These are phyloP conservation scores for Ganoderma sinense DNA, from an alignment of 1,284 basidiomycete species.

Conservation along the genomic window DNA sequence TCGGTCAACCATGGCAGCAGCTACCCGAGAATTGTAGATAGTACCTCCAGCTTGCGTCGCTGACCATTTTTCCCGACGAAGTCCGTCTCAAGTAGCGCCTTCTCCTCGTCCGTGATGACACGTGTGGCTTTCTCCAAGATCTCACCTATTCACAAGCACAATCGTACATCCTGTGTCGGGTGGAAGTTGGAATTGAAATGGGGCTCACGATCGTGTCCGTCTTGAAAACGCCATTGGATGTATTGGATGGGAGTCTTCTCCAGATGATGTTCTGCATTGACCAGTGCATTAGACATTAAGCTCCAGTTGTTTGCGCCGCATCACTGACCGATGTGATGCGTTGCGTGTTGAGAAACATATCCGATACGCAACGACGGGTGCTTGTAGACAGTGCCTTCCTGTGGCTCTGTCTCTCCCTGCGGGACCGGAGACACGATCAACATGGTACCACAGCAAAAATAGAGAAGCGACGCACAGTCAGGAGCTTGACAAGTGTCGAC, in stretches of 20 bases:
- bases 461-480: constrained; percentile 66
- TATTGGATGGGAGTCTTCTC: constrained; percentile 97
- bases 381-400: constrained; percentile 94
- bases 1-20: constrained; percentile 10
- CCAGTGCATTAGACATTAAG: constrained; percentile 14
- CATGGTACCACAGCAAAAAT: constrained; percentile 8
- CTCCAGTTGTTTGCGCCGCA: neutral
- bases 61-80: constrained; percentile 95
- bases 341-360: constrained; percentile 98
- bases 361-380: constrained; percentile 96
- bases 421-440: constrained; percentile 17
- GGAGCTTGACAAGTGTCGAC: constrained; percentile 96
- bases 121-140: constrained; percentile 94
- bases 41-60: constrained; percentile 88
- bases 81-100: constrained; percentile 82
- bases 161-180: constrained; percentile 8
- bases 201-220: constrained; percentile 92
- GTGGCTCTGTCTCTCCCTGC: constrained; percentile 92
- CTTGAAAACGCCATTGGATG: constrained; percentile 99
- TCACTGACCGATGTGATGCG: constrained; percentile 84
- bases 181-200: neutral
- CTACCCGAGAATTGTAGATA: constrained; percentile 31
- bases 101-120: constrained; percentile 89
- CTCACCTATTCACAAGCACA: constrained; percentile 61
- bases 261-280: constrained; percentile 79